These are phyloP conservation scores for Aureobasidium namibiae DNA, from an alignment of 2,329 filamentous ascomycete genomes.

Conservation along the genomic window DNA sequence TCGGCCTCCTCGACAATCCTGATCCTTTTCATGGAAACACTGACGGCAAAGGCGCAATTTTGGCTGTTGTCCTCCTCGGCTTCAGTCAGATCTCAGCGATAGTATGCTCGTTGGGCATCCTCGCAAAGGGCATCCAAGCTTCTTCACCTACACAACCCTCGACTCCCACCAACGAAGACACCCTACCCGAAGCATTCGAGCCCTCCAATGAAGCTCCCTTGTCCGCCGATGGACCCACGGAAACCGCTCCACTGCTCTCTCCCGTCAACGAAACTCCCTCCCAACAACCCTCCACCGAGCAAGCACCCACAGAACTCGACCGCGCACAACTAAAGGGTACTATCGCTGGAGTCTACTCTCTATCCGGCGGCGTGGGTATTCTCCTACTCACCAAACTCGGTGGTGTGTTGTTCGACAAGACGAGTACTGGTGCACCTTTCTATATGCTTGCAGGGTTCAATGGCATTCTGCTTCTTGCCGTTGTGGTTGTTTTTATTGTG, in stretches of 20 bases:
- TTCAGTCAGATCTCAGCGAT: conserved; percentile 94
- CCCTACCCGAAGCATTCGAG: background rate
- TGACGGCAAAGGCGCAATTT: conserved; percentile 44
- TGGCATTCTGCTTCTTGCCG: conserved; percentile 52
- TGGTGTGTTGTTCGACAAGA: conserved; percentile 72
- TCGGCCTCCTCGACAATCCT: conserved; percentile 69
- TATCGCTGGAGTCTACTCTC: conserved; percentile 88
- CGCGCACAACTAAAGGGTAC: conserved; percentile 70
- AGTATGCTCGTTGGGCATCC: conserved; percentile 83
- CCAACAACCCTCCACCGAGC: background rate
- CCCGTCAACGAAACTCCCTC: background rate
- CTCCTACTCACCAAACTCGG: conserved; percentile 85
- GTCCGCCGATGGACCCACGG: background rate
- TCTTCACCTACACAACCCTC: background rate
- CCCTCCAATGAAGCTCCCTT: background rate
- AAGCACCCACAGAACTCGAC: no score
- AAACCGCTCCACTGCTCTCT: conserved; percentile 11
- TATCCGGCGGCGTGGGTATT: conserved; percentile 84
- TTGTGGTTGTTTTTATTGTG: conserved; percentile 16
- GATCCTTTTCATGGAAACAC: conserved; percentile 62
- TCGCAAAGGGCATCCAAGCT: conserved; percentile 63
- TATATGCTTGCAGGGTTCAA: conserved; percentile 94
- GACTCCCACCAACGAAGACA: background rate
- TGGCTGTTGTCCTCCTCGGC: conserved; percentile 72
- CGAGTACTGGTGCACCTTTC: conserved; percentile 72